Base-by-base conservation (phyloP, 73 alveolate species). In the Stentor coeruleus region DNA sequence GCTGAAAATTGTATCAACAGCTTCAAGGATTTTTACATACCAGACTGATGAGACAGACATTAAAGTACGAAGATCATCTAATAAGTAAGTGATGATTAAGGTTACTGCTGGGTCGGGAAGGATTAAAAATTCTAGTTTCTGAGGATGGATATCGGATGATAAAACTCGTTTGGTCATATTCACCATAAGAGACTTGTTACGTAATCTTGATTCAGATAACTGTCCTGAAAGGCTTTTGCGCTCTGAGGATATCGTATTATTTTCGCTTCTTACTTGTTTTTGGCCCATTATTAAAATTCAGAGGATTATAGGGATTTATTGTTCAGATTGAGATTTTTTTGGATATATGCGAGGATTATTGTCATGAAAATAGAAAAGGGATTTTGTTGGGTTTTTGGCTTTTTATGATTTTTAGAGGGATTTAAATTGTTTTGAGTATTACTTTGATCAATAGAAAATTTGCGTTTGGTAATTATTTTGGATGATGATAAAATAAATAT, bases 21-120 rank as follows among this genome's bases (percentile, higher is more conserved):
- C 72, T 26, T 75, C 83, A 31, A 75, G 6, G 59, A 40, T 38
- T 14, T 75, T 15, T 20, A 37, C 38, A 38, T 75, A 75, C 38
- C 83, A 75, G n/a, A 15, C 77, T 1, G 83, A 66, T 1, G 81
- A 36, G 33, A 75, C 83, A 36, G 36, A 26, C 79, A 66, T 66
- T 1, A 66, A 40, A 2, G 79, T 31, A 28, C 79, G n/a, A 11
- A 66, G n/a, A 26, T 66, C 79, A 26, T 31, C 37, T 66, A 31
- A 26, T 14, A 66, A 40, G 37, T 20, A 66, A 11, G n/a, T 66
- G 0, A 66, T 20, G n/a, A 66, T 66, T 26, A 66, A 0, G 1
- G 37, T 20, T 20, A 66, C 33, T 20, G 37, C 79, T 66, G n/a
- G 49, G 79, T 66, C 37, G n/a, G 79, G 79, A 14, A 66, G 39